Percentiles rank a stretch among this genome's conserved stretches.
Evolutionary conservation across 225 moss, liverwort and hornwort species (phyloP).

Genomic region (Asterella californica): DNA sequence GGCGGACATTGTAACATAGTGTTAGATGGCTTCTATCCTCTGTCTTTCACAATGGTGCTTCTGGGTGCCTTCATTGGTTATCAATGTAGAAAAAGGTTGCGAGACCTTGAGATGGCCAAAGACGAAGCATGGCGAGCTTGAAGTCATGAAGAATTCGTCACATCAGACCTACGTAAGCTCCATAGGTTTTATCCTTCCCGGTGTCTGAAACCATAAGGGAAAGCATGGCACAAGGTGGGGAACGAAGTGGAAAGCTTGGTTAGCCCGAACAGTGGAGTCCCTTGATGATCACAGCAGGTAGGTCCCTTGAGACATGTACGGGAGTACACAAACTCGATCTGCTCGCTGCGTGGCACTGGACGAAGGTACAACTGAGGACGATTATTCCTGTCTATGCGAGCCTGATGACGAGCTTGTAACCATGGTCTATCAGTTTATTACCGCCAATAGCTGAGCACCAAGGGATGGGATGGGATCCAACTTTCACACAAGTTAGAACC

Average conservation of each 20-base stretch:
- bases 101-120: slow-evolving; percentile 40
- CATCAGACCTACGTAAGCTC: background rate
- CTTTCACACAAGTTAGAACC: background rate
- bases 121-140: slow-evolving; percentile 46
- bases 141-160: slow-evolving; percentile 1
- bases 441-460: background rate
- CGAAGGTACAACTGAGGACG: background rate
- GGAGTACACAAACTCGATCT: background rate
- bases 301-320: background rate
- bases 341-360: background rate
- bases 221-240: background rate
- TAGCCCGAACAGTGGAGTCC: background rate
- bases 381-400: background rate
- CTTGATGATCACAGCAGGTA: background rate
- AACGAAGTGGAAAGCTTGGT: background rate
- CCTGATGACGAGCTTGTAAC: background rate
- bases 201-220: background rate
- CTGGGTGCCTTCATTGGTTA: slow-evolving; percentile 34
- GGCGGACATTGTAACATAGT: slow-evolving; percentile 35
- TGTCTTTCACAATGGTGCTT: slow-evolving; percentile 42
- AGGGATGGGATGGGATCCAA: background rate
- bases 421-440: background rate
- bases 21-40: slow-evolving; percentile 47
- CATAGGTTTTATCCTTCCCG: background rate
- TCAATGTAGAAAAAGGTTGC: slow-evolving; percentile 29